phyloP scores from a whole-genome alignment of 2,329 filamentous ascomycete species.

The Thermoascus crustaceus region DNA sequence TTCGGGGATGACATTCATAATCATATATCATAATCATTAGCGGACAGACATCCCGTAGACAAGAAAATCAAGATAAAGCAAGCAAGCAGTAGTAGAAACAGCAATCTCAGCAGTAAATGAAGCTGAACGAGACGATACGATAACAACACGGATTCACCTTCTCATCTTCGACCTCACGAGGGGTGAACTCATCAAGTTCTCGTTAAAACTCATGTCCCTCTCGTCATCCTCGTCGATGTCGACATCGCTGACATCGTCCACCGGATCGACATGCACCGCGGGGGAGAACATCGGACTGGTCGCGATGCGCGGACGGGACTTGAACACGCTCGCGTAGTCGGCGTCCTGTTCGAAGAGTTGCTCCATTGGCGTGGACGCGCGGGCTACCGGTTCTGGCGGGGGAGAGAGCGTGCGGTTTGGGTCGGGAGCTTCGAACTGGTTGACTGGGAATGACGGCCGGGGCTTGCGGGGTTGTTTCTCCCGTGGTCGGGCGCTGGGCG shows the following conservation, averaged over 20 bases:
- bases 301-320: slow-evolving; percentile 70
- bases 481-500: slow-evolving; percentile 16
- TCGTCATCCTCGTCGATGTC: slow-evolving; percentile 1
- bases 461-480: slow-evolving; percentile 15
- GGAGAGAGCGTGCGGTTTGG: slow-evolving; percentile 18
- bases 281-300: slow-evolving; percentile 56
- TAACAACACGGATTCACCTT: no score
- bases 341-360: slow-evolving; percentile 61
- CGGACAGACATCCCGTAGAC: no score
- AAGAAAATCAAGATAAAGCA: no score
- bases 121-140: no score
- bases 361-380: slow-evolving; percentile 51
- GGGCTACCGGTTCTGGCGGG: slow-evolving; percentile 12
- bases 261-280: slow-evolving; percentile 26
- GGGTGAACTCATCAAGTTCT: slow-evolving; percentile 7
- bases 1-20: no score
- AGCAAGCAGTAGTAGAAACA: no score
- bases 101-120: no score
- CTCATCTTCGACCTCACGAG: no score
- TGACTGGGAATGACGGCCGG: slow-evolving; percentile 42
- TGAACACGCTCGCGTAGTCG: slow-evolving; percentile 77
- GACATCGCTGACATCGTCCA: slow-evolving; percentile 12
- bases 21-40: no score
- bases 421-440: slow-evolving; percentile 49
- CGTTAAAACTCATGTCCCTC: slow-evolving; percentile 4